Conservation (phyloP, 805 yeast genomes). For the Nakazawaea peltata region DNA sequence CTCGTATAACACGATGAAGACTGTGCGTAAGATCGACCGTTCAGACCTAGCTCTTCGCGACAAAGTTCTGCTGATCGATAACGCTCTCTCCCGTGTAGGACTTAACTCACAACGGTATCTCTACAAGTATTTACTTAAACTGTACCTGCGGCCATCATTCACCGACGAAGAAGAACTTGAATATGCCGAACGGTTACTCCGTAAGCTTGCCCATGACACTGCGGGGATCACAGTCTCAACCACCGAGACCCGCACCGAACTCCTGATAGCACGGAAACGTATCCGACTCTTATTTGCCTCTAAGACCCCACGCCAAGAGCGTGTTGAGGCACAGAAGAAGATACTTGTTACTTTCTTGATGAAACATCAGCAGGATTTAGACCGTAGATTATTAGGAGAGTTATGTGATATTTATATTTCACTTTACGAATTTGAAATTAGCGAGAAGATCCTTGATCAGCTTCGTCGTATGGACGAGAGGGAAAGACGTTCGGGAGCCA, state of each 20-base stretch:
- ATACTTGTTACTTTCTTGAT: slow-evolving; percentile 1
- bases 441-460: slow-evolving; percentile 2
- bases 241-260: too few relatives aligned
- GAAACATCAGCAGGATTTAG: background rate
- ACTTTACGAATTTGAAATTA: slow-evolving; percentile 1
- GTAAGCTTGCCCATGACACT: background rate
- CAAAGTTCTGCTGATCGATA: slow-evolving; percentile 1
- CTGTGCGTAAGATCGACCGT: background rate
- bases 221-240: background rate
- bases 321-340: slow-evolving; percentile 1
- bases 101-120: background rate
- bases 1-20: background rate
- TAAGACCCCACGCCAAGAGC: too few relatives aligned
- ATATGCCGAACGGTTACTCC: background rate
- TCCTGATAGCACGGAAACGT: slow-evolving; percentile 2
- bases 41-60: background rate
- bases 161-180: background rate
- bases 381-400: background rate
- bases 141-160: background rate
- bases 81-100: slow-evolving; percentile 2
- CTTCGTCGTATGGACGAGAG: background rate
- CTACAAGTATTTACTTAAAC: background rate
- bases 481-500: too few relatives aligned
- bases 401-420: slow-evolving; percentile 1
- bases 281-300: slow-evolving; percentile 1